phyloP scores from a whole-genome alignment of 108 stramenopile species.

The Stephanodiscus minutulus region DNA sequence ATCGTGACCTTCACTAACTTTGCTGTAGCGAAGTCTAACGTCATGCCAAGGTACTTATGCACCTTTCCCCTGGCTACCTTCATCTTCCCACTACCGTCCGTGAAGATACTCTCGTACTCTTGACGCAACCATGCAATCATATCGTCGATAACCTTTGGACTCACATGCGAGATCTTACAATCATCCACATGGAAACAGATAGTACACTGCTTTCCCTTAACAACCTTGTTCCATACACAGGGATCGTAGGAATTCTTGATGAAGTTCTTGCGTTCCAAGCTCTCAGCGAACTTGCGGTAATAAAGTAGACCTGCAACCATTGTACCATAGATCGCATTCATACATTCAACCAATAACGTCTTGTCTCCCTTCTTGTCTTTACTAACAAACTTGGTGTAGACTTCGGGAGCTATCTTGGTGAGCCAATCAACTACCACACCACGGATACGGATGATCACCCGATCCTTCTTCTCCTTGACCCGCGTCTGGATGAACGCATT shows the following conservation, averaged over 20 bases:
- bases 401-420: slow-evolving; percentile 24
- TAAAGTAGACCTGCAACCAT: too few species aligned
- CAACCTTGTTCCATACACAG: slow-evolving; percentile 1
- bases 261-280: too few species aligned
- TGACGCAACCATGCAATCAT: slow-evolving; percentile 3
- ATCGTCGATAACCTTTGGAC: slow-evolving; percentile 1
- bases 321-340: too few species aligned
- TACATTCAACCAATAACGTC: slow-evolving; percentile 7
- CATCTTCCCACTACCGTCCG: slow-evolving; percentile 6
- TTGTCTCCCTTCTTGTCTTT: slow-evolving; percentile 15
- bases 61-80: slow-evolving; percentile 28
- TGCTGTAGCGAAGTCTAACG: too few species aligned
- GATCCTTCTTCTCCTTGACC: background rate
- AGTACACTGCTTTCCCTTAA: background rate
- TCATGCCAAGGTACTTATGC: too few species aligned
- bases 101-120: slow-evolving; percentile 1
- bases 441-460: slow-evolving; percentile 7
- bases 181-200: slow-evolving; percentile 7
- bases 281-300: too few species aligned
- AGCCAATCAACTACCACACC: too few species aligned
- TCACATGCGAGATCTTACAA: too few species aligned
- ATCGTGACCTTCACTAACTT: too few species aligned
- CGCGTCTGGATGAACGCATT: slow-evolving; percentile 19
- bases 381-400: slow-evolving; percentile 14
- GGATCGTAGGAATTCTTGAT: background rate